Conservation (phyloP, 495 filamentous ascomycete species). For the Hypoxylon fragiforme region DNA sequence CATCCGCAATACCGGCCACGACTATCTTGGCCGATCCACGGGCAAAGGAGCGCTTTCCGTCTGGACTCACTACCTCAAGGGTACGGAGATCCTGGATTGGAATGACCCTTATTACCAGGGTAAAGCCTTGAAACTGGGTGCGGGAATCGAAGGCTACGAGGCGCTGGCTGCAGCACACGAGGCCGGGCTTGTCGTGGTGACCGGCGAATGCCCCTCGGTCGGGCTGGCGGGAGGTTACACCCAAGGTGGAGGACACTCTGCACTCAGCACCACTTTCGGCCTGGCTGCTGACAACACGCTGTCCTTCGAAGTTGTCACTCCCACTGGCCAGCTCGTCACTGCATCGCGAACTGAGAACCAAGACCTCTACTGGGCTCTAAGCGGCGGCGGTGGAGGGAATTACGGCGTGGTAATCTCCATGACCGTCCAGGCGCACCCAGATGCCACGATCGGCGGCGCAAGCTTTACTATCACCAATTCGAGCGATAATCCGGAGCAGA, state of each 20-base stretch:
- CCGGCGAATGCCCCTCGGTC: slow-evolving; percentile 32
- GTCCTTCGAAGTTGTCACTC: slow-evolving; percentile 54
- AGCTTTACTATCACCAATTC: slow-evolving; percentile 24
- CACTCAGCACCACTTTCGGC: slow-evolving; percentile 46
- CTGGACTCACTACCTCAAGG: slow-evolving; percentile 58
- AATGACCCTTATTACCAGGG: slow-evolving; percentile 47
- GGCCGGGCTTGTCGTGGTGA: slow-evolving; percentile 48
- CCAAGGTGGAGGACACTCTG: slow-evolving; percentile 53
- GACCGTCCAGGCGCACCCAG: slow-evolving; percentile 44
- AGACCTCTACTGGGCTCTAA: slow-evolving; percentile 66
- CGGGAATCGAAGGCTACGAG: slow-evolving; percentile 56
- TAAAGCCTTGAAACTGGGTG: slow-evolving; percentile 46
- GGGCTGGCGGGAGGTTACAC: slow-evolving; percentile 47
- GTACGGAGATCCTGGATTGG: slow-evolving; percentile 48
- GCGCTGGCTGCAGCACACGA: slow-evolving; percentile 46
- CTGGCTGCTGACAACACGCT: slow-evolving; percentile 53
- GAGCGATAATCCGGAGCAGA: slow-evolving; percentile 36
- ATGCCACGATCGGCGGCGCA: slow-evolving; percentile 32
- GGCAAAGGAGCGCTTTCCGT: slow-evolving; percentile 53
- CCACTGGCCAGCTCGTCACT: slow-evolving; percentile 52
- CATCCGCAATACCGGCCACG: slow-evolving; percentile 61
- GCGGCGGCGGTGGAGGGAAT: slow-evolving; percentile 59
- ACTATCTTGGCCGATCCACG: slow-evolving; percentile 60
- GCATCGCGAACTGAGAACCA: slow-evolving; percentile 48
- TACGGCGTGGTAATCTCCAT: slow-evolving; percentile 58